phyloP scores from a whole-genome alignment of 441 rosid species.

The Omphalea diandra region DNA sequence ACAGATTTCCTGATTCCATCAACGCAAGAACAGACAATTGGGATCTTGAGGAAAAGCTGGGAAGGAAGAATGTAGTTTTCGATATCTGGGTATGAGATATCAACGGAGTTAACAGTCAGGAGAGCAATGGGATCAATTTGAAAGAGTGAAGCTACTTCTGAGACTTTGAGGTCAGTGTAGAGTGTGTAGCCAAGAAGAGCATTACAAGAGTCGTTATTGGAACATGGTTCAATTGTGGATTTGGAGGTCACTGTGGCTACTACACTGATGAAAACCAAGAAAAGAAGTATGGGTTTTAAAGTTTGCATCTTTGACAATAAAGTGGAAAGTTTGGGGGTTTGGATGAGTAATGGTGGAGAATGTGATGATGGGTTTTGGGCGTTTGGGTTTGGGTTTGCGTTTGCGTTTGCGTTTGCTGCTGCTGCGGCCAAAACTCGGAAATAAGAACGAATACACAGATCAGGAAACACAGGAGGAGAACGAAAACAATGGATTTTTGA shows the following conservation, averaged over 20 bases:
- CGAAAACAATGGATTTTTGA: not conserved
- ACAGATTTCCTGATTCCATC: slow-evolving; percentile 84
- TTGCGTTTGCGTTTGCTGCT: slow-evolving; percentile 16
- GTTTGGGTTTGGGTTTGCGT: slow-evolving; percentile 13
- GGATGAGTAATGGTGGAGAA: not conserved
- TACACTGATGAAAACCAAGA: slow-evolving; percentile 46
- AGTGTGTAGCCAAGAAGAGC: slow-evolving; percentile 89
- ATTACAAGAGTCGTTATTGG: slow-evolving; percentile 72
- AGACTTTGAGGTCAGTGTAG: slow-evolving; percentile 87
- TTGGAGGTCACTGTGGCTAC: slow-evolving; percentile 44
- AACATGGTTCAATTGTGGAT: slow-evolving; percentile 94
- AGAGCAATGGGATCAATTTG: slow-evolving; percentile 80
- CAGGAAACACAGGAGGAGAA: not conserved
- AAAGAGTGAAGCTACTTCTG: slow-evolving; percentile 89
- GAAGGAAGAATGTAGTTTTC: slow-evolving; percentile 90
- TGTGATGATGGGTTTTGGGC: not conserved
- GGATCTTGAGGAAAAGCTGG: slow-evolving; percentile 73
- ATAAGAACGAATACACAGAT: not conserved
- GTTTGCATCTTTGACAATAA: slow-evolving; percentile 18
- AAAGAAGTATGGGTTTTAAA: slow-evolving; percentile 3
- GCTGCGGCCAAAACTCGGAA: slow-evolving; percentile 1
- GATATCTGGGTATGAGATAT: slow-evolving; percentile 84
- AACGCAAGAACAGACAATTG: slow-evolving; percentile 79
- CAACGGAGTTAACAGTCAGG: slow-evolving; percentile 77
- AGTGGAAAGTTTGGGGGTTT: not conserved